Conservation (phyloP, 2,329 filamentous ascomycete species). For the Ambrosiella cleistominuta region DNA sequence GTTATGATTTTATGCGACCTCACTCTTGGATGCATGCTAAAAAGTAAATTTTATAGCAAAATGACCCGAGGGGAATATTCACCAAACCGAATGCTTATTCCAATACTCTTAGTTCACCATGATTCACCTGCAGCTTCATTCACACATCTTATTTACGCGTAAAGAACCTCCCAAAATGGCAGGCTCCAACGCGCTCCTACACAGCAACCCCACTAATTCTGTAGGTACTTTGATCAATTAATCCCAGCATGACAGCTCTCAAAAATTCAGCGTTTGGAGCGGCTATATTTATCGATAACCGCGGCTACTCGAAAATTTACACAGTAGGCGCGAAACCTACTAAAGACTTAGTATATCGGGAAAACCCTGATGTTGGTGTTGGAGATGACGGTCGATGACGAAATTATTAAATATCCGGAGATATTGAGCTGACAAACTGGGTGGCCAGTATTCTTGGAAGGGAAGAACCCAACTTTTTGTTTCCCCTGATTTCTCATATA, state of each 20-base stretch:
- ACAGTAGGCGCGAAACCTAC: conserved; percentile 3
- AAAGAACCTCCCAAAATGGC: neutral
- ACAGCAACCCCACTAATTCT: neutral
- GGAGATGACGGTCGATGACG: too few relatives aligned
- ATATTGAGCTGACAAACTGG: too few relatives aligned
- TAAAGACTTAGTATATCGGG: conserved; percentile 2
- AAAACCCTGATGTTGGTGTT: neutral
- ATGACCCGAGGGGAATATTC: neutral
- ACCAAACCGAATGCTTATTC: neutral
- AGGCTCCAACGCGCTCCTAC: neutral
- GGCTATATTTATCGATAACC: conserved; percentile 15
- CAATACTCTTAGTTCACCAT: neutral
- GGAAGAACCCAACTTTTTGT: too few relatives aligned
- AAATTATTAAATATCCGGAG: too few relatives aligned
- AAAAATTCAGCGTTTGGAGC: neutral
- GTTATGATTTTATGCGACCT: too few relatives aligned
- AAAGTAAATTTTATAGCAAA: too few relatives aligned
- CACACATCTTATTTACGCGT: conserved; percentile 13
- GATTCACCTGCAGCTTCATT: neutral
- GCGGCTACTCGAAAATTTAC: conserved; percentile 3
- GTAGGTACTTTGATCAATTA: neutral
- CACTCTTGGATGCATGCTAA: too few relatives aligned
- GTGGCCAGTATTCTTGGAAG: too few relatives aligned
- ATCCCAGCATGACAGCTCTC: neutral
- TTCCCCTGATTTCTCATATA: too few relatives aligned